Evolutionary conservation across 257 asterid species (phyloP), one percentile per base, ranked within the genome.

Genomic region (Solanum sparsipilum): DNA sequence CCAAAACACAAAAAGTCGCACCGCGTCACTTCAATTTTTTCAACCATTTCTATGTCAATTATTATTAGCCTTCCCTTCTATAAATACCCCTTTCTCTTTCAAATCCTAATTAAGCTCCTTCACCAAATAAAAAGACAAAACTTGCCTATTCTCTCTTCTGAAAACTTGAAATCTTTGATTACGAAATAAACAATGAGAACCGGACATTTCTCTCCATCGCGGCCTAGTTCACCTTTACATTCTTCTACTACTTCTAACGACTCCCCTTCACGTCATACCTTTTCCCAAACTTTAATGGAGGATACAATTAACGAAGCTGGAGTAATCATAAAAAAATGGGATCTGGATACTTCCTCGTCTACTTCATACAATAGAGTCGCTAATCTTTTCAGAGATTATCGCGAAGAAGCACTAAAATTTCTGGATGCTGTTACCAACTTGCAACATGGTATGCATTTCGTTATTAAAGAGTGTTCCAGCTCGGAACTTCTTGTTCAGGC

Each of bases 291-390:
- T 4, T 75, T 93, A 25, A 92, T 94, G 95, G 93, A 90, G 46
- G 98, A 95, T 12, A 92, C 94, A 89, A 87, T 96, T 46, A 91
- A 89, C 9, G 13, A 29, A 5, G 98, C 98, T 0, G 95, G 94
- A 63, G 36, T 72, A 3, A 67, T 93, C 9, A 93, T 96, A 83
- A 82, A 32, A 5, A 88, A 23, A 84, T 93, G 94, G 94, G 93
- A 88, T 21, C 10, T 92, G 4, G 91, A 91, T 20, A 36, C 90
- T 2, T 60, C 90, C 10, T 74, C 84, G 39, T 32, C 87, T 7
- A 35, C 74, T 10, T 36, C 84, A 1, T 67, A 87, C 73, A 85
- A 87, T 15, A 89, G 75, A 29, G 84, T 89, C 83, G 63, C 94
- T 1, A 79, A 90, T 1, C 88, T 94, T 5, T 95, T 94, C 90